Conservation (phyloP, 164 flowering plant species). For the Protea cynaroides region DNA sequence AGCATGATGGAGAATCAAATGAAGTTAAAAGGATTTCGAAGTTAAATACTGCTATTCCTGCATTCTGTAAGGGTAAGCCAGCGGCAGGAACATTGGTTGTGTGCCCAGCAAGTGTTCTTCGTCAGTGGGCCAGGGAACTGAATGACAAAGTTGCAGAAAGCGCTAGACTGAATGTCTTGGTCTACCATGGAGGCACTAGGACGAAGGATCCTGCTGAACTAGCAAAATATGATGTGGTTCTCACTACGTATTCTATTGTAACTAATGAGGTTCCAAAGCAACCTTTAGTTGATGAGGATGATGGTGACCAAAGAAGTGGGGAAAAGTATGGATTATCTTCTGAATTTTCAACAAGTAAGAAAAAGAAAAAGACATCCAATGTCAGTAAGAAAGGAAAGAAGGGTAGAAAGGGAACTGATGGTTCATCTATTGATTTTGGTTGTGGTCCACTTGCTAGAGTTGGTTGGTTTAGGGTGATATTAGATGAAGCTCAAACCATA, state of each 20-base stretch:
- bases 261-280: conserved; percentile 95
- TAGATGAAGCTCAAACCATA: conserved; percentile 98
- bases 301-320: conserved; percentile 46
- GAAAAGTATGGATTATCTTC: conserved; percentile 60
- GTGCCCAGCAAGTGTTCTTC: conserved; percentile 94
- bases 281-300: conserved; percentile 78
- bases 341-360: conserved; percentile 53
- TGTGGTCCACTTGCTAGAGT: conserved; percentile 84
- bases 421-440: conserved; percentile 37
- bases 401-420: conserved; percentile 44
- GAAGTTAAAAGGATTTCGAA: conserved; percentile 26
- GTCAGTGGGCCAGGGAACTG: conserved; percentile 93
- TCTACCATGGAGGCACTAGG: conserved; percentile 86
- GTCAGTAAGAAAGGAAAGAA: conserved; percentile 58
- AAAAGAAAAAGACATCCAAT: conserved; percentile 45
- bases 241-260: conserved; percentile 91
- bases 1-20: conserved; percentile 29
- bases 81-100: conserved; percentile 92
- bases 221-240: conserved; percentile 87
- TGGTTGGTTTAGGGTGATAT: conserved; percentile 77
- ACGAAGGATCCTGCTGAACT: conserved; percentile 73
- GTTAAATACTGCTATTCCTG: conserved; percentile 26
- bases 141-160: conserved; percentile 70
- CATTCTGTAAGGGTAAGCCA: conserved; percentile 49
- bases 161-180: conserved; percentile 58